Percentiles rank a stretch among this genome's conserved stretches.
These are phyloP conservation scores for Rhamnella rubrinervis DNA, from an alignment of 331 rosid genomes.

Conservation along the genomic window DNA sequence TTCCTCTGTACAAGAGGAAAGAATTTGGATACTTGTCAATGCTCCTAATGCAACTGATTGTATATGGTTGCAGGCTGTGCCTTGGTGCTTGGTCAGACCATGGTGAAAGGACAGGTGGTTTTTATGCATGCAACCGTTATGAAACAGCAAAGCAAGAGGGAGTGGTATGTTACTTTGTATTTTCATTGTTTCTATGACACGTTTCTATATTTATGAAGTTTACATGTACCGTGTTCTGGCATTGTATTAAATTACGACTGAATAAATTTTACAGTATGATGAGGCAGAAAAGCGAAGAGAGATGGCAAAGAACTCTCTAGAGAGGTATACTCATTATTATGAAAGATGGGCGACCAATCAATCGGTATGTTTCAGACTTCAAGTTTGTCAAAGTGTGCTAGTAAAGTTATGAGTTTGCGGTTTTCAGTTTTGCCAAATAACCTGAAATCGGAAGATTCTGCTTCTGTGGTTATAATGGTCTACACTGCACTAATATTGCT, in stretches of 20 bases:
- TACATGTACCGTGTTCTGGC: neutral
- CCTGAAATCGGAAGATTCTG: neutral
- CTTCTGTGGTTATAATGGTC: neutral
- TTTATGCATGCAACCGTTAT: constrained; percentile 42
- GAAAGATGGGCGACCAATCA: constrained; percentile 62
- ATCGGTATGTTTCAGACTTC: constrained; percentile 29
- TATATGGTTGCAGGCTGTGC: constrained; percentile 42
- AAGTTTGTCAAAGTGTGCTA: neutral
- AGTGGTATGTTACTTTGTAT: constrained; percentile 33
- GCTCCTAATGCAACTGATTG: neutral
- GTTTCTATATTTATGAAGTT: neutral
- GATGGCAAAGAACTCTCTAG: constrained; percentile 38
- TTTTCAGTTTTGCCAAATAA: neutral
- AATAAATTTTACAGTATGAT: constrained; percentile 39
- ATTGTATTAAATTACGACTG: neutral
- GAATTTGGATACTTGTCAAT: no score
- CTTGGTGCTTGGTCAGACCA: constrained; percentile 37
- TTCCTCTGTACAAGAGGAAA: no score
- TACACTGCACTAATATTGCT: no score
- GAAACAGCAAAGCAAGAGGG: constrained; percentile 59
- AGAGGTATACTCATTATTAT: constrained; percentile 49
- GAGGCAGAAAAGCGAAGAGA: constrained; percentile 39
- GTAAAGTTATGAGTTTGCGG: neutral
- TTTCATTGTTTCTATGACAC: neutral
- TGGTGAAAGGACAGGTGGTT: constrained; percentile 57